These are phyloP conservation scores for Zoysia japonica DNA, from an alignment of 176 grass and related monocot species.

Conservation along the genomic window DNA sequence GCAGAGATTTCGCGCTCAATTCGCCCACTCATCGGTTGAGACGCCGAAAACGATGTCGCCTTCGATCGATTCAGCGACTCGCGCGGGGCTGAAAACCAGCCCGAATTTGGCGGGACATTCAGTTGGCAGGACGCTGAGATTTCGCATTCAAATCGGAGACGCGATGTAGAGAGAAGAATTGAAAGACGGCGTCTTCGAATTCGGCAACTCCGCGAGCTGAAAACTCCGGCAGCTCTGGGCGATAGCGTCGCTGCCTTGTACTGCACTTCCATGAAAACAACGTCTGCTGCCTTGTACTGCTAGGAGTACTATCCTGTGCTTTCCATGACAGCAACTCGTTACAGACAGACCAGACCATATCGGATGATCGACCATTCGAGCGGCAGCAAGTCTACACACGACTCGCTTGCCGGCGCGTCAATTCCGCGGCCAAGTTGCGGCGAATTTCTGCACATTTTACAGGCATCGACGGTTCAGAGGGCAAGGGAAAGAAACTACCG, in stretches of 20 bases:
- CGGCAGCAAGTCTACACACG: background rate
- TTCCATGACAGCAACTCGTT: conserved; percentile 4
- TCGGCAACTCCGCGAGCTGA: background rate
- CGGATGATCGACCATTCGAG: background rate
- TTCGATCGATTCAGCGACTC: no score
- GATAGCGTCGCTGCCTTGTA: no score
- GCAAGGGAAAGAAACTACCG: background rate
- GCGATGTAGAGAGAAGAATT: no score
- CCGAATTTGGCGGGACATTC: no score
- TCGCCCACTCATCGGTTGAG: no score
- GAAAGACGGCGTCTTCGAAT: no score
- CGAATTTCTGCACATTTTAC: background rate
- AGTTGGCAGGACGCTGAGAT: background rate
- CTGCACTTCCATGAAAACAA: no score
- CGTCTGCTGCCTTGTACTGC: background rate
- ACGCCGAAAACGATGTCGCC: no score
- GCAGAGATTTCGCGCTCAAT: background rate
- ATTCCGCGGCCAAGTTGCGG: background rate
- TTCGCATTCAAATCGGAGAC: background rate
- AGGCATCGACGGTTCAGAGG: background rate
- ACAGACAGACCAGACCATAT: background rate
- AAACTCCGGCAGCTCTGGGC: no score
- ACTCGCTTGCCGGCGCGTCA: background rate
- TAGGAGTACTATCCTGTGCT: background rate
- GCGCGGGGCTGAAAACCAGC: no score